Conservation (phyloP, 2,329 filamentous ascomycete species). For the Raffaelea ambrosiae region DNA sequence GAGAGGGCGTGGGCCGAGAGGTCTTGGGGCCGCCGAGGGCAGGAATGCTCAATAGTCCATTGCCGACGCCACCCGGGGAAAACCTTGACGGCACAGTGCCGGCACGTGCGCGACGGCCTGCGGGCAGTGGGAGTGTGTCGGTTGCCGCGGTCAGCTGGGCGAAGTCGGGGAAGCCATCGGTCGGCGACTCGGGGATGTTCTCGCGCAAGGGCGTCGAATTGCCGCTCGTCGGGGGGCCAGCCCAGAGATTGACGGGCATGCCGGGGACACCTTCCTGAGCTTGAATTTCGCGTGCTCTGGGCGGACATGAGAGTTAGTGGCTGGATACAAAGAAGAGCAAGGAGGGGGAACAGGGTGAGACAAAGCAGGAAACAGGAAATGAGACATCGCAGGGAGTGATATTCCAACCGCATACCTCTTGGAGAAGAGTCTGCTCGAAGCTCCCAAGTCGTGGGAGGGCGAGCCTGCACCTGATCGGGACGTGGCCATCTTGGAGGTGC, state of each 20-base stretch:
- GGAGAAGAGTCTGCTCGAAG: conserved; percentile 72
- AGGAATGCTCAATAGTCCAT: conserved; percentile 48
- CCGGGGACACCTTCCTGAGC: conserved; percentile 81
- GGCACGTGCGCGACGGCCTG: conserved; percentile 74
- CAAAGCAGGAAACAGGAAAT: too few species aligned
- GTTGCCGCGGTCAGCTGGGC: conserved; percentile 61
- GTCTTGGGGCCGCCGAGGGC: conserved; percentile 55
- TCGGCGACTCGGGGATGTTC: conserved; percentile 94
- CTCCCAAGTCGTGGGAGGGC: conserved; percentile 81
- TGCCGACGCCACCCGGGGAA: conserved; percentile 63
- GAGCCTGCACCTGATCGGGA: conserved; percentile 83
- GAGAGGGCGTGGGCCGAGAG: conserved; percentile 76
- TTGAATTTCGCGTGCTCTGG: conserved; percentile 88
- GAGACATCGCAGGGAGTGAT: too few species aligned
- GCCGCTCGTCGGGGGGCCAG: conserved; percentile 90
- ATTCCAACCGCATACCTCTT: conserved; percentile 95
- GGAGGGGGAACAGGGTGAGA: background rate
- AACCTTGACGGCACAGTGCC: conserved; percentile 96
- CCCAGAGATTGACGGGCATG: conserved; percentile 69
- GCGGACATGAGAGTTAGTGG: background rate
- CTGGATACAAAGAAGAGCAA: conserved; percentile 1
- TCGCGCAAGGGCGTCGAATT: conserved; percentile 94
- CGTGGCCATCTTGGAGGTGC: conserved; percentile 49
- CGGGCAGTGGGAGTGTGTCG: conserved; percentile 53
- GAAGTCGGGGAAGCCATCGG: conserved; percentile 91